phyloP scores from a whole-genome alignment of 2,329 filamentous ascomycete species.

The Coniella lustricola region DNA sequence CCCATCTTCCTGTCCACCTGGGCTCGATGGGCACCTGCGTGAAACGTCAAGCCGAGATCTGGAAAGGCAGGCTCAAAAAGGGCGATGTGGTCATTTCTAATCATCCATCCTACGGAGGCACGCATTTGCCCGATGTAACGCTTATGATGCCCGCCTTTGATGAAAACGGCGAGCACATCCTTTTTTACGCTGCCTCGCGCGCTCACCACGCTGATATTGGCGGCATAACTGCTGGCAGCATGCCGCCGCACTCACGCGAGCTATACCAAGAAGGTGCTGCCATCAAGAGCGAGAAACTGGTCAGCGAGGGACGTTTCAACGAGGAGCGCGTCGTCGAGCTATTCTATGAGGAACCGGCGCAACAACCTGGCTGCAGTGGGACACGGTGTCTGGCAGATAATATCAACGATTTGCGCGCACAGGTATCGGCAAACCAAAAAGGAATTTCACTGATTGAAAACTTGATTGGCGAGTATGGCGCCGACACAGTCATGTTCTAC shows the following conservation, averaged over 20 bases:
- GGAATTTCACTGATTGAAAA: constrained; percentile 71
- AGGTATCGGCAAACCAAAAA: constrained; percentile 80
- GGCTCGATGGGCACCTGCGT: constrained; percentile 84
- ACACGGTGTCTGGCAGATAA: constrained; percentile 77
- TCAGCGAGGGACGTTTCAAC: constrained; percentile 68
- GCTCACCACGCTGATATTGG: constrained; percentile 83
- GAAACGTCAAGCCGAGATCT: constrained; percentile 69
- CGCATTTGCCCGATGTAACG: constrained; percentile 77
- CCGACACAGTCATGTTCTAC: constrained; percentile 72
- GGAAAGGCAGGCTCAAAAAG: constrained; percentile 68
- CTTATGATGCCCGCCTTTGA: constrained; percentile 74
- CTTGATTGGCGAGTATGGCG: constrained; percentile 71
- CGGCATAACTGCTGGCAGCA: constrained; percentile 72
- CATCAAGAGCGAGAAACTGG: constrained; percentile 62
- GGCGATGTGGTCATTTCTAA: constrained; percentile 81
- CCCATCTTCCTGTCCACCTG: constrained; percentile 74
- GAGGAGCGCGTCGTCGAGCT: constrained; percentile 68
- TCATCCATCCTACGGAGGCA: constrained; percentile 77
- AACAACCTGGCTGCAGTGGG: constrained; percentile 68
- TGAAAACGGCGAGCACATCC: constrained; percentile 55
- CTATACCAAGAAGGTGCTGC: constrained; percentile 59
- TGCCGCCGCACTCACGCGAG: constrained; percentile 68
- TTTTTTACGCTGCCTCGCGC: constrained; percentile 75
- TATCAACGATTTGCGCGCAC: constrained; percentile 78
- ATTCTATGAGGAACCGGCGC: constrained; percentile 65